Percentiles rank a stretch among this genome's conserved stretches.
Evolutionary conservation across 129 eudicot genomes (phyloP).

Genomic region (Apium graveolens): DNA sequence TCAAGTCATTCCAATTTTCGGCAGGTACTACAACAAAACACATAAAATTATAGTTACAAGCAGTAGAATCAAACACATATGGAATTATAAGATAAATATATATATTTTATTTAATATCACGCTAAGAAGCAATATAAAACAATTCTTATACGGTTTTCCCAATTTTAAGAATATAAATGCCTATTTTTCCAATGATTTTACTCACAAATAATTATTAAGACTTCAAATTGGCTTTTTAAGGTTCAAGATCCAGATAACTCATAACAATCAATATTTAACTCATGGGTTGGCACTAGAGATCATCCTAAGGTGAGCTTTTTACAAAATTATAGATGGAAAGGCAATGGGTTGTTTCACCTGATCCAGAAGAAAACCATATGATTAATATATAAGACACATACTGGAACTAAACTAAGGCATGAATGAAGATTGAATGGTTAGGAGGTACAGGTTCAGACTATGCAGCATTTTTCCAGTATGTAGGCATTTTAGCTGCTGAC

Average conservation of each 20-base stretch:
- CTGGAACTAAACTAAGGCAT: slow-evolving; percentile 15
- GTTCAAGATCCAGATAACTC: slow-evolving; percentile 86
- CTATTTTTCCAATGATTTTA: neutral
- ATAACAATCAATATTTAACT: slow-evolving; percentile 62
- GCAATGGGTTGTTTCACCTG: neutral
- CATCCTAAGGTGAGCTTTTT: slow-evolving; percentile 34
- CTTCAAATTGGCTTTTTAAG: slow-evolving; percentile 26
- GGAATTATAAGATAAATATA: neutral
- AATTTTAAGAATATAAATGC: neutral
- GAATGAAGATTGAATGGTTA: slow-evolving; percentile 54
- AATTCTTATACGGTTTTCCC: no score
- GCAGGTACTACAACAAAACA: no score
- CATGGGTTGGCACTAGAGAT: slow-evolving; percentile 46
- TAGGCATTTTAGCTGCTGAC: slow-evolving; percentile 71
- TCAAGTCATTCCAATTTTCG: slow-evolving; percentile 8
- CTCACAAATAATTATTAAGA: neutral
- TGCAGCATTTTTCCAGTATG: slow-evolving; percentile 74
- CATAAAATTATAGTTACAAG: neutral
- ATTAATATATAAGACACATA: neutral
- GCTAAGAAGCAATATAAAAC: neutral
- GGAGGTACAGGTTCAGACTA: slow-evolving; percentile 88
- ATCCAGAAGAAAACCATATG: neutral
- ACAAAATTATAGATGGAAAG: neutral
- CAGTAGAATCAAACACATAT: neutral
- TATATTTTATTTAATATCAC: no score